Evolutionary conservation across 495 filamentous ascomycete genomes (phyloP).

Genomic region (Poronia punctata): DNA sequence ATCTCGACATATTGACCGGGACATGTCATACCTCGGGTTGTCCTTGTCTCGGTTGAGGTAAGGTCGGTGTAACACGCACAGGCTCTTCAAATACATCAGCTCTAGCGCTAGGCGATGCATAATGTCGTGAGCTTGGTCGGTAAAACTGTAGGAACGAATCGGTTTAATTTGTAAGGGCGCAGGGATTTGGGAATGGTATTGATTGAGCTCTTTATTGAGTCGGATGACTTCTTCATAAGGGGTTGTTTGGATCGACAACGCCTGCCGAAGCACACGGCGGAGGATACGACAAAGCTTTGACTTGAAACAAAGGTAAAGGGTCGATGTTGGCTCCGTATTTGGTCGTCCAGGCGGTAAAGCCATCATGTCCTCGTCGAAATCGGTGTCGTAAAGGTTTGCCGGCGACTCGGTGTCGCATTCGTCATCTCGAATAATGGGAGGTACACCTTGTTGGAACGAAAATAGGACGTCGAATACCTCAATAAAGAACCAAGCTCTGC

Average conservation of each 20-base stretch:
- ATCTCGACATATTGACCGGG: slow-evolving; percentile 33
- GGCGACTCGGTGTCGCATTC: slow-evolving; percentile 40
- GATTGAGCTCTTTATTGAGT: slow-evolving; percentile 30
- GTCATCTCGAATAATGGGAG: slow-evolving; percentile 34
- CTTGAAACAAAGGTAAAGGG: slow-evolving; percentile 38
- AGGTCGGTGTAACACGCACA: slow-evolving; percentile 37
- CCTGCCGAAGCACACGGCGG: slow-evolving; percentile 30
- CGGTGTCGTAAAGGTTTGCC: slow-evolving; percentile 38
- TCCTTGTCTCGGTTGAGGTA: slow-evolving; percentile 28
- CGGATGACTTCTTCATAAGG: slow-evolving; percentile 28
- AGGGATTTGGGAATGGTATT: slow-evolving; percentile 24
- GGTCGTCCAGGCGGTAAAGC: slow-evolving; percentile 34
- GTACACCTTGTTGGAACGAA: slow-evolving; percentile 45
- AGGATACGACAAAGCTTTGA: slow-evolving; percentile 31
- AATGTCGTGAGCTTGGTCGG: slow-evolving; percentile 26
- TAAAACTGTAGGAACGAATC: slow-evolving; percentile 28
- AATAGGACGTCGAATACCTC: slow-evolving; percentile 42
- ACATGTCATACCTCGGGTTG: slow-evolving; percentile 22
- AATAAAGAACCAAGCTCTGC: slow-evolving; percentile 44
- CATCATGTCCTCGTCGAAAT: slow-evolving; percentile 36
- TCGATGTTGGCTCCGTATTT: slow-evolving; percentile 35
- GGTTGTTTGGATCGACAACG: slow-evolving; percentile 20
- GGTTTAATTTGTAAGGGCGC: slow-evolving; percentile 21
- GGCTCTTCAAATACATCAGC: slow-evolving; percentile 31
- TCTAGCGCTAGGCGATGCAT: slow-evolving; percentile 32